phyloP scores from a whole-genome alignment of 192 early-diverging fungal species.

The Coemansia sp. region DNA sequence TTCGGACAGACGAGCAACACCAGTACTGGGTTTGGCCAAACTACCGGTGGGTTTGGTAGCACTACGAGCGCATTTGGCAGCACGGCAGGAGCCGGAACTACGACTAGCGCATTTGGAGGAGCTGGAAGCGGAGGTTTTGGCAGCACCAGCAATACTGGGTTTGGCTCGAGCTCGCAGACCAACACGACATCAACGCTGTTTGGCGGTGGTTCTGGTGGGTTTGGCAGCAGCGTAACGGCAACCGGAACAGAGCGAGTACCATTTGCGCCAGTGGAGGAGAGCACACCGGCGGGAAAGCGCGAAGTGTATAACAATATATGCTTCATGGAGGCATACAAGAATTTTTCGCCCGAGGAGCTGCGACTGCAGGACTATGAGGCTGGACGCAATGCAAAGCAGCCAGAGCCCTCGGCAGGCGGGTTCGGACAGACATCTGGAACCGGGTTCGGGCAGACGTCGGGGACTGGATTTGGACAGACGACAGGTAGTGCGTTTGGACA shows the following conservation, averaged over 20 bases:
- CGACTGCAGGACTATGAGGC: constrained; percentile 84
- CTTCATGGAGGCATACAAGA: constrained; percentile 84
- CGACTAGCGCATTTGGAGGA: constrained; percentile 16
- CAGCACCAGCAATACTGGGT: constrained; percentile 9
- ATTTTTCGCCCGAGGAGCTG: constrained; percentile 87
- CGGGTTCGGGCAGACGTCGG: constrained; percentile 20
- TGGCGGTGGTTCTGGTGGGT: constrained; percentile 46
- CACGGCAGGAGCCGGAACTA: neutral
- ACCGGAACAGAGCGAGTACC: constrained; percentile 60
- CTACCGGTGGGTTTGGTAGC: constrained; percentile 51
- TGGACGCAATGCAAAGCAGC: constrained; percentile 64
- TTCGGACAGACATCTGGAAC: neutral
- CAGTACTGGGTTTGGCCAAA: constrained; percentile 23
- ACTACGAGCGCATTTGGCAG: constrained; percentile 21
- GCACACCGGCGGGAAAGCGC: constrained; percentile 56
- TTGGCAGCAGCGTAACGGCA: constrained; percentile 18
- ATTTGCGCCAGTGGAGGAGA: constrained; percentile 57
- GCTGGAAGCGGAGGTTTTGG: constrained; percentile 8
- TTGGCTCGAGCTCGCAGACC: constrained; percentile 23
- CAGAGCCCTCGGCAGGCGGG: constrained; percentile 11
- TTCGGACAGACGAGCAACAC: constrained; percentile 18
- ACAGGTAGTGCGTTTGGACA: constrained; percentile 23
- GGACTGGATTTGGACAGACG: constrained; percentile 29
- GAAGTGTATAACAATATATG: constrained; percentile 70
- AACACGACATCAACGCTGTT: constrained; percentile 17